Evolutionary conservation across 2,329 filamentous ascomycete genomes (phyloP), one percentile per base, ranked within the genome.

Genomic region (Akanthomyces muscarius): DNA sequence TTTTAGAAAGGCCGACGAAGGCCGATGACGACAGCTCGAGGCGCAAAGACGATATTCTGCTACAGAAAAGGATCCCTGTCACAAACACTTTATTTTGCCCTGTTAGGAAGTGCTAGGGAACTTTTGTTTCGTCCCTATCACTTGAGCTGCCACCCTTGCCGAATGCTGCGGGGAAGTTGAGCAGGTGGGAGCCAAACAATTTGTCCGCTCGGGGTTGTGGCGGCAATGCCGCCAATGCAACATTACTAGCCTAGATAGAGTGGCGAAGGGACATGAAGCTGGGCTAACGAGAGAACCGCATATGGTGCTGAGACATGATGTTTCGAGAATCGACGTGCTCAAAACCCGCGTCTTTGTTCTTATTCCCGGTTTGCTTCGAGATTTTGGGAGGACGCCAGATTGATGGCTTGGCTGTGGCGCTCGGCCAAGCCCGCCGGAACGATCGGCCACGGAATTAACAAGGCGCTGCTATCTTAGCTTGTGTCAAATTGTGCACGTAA

Each of bases 361-460:
- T 51, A 30, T 51, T 51, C 4, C 44, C 44, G 48, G n/a, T 14
- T n/a, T 18, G 30, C 25, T n/a, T 18, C 16, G 14, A 23, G 48
- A 16, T 16, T 51, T 25, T 10, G 18, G 30, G 8, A 5, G 5
- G 8, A 33, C 30, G 30, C 6, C 30, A 25, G 36, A 38, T 54
- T 16, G 36, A 25, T 25, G 41, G 53, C 25, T 57, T 23, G 18
- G 54, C 54, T 33, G 41, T 57, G 54, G 42, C 54, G 54, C 42
- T 56, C 33, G 54, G 54, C 54, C 54, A 56, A 57, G 54, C 54
- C 54, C 41, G 42, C 28, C 53, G 53, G 53, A 4, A 57, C 23
- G 54, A 47, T 57, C 54, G 54, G 41, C 54, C 41, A 44, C 54
- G 41, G 54, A 18, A 47, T 47, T 23, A 47, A 57, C 33, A 38